phyloP scores from a whole-genome alignment of 1,284 basidiomycete species.

The Austropuccinia psidii region DNA sequence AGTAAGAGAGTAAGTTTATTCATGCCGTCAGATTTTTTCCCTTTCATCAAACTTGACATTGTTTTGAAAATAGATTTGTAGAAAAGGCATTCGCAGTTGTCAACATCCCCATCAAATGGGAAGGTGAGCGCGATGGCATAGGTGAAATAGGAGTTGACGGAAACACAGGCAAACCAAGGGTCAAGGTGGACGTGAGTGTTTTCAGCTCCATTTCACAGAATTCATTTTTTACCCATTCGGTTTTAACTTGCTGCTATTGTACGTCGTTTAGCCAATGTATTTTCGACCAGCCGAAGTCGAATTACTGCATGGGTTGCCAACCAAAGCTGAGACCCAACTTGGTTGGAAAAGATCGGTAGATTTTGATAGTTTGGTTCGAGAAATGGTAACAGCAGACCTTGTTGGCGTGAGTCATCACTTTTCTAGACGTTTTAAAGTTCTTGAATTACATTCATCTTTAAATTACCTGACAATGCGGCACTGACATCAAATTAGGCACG shows the following conservation, averaged over 20 bases:
- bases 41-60: not conserved
- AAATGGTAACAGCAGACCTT: constrained; percentile 78
- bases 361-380: constrained; percentile 70
- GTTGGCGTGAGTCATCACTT: constrained; percentile 13
- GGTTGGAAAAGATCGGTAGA: constrained; percentile 76
- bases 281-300: constrained; percentile 73
- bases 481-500: not conserved
- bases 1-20: constrained; percentile 58
- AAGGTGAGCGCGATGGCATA: constrained; percentile 56
- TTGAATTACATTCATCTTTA: not conserved
- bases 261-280: constrained; percentile 42
- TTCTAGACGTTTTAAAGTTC: not conserved
- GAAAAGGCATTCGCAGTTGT: constrained; percentile 69
- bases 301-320: constrained; percentile 69
- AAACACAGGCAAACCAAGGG: constrained; percentile 61
- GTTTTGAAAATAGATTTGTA: constrained; percentile 54
- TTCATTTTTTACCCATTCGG: not conserved
- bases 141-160: constrained; percentile 65
- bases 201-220: constrained; percentile 59
- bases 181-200: constrained; percentile 62
- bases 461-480: not conserved
- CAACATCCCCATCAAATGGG: constrained; percentile 66
- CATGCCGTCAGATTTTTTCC: not conserved
- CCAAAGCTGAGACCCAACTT: constrained; percentile 71
- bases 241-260: constrained; percentile 31